These are phyloP conservation scores for Tothia fuscella DNA, from an alignment of 2,329 filamentous ascomycete genomes.

Conservation along the genomic window DNA sequence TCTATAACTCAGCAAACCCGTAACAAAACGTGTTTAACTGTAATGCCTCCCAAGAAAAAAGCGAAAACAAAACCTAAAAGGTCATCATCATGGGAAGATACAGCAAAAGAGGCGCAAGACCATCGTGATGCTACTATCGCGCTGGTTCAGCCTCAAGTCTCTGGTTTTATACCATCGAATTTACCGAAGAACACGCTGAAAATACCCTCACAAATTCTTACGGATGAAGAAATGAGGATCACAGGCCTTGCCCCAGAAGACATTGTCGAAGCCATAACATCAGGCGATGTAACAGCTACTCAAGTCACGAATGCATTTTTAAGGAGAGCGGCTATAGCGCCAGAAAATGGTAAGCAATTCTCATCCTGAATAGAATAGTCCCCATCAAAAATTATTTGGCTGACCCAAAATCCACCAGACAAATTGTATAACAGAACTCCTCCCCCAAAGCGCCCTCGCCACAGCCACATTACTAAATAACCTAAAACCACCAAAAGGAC, in stretches of 20 bases:
- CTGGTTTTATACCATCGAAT: constrained; percentile 25
- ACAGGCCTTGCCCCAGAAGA: constrained; percentile 34
- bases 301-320: constrained; percentile 42
- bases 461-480: constrained; percentile 30
- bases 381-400: not conserved
- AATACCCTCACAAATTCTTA: too few relatives aligned
- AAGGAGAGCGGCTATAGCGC: constrained; percentile 41
- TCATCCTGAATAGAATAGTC: not conserved
- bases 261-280: constrained; percentile 32
- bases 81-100: constrained; percentile 38
- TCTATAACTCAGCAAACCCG: too few relatives aligned
- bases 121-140: constrained; percentile 35
- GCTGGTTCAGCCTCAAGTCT: constrained; percentile 28
- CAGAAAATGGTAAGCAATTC: constrained; percentile 28
- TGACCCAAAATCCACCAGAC: too few relatives aligned
- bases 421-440: constrained; percentile 34
- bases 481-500: constrained; percentile 27
- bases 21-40: too few relatives aligned
- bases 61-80: too few relatives aligned
- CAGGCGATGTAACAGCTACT: constrained; percentile 30
- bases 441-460: constrained; percentile 28
- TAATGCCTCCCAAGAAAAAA: too few relatives aligned
- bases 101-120: constrained; percentile 33
- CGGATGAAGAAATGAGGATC: too few relatives aligned
- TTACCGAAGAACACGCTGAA: not conserved